A percentile compares a stretch with the other conserved stretches of the same genome.
These are phyloP conservation scores for Zalerion maritima DNA, from an alignment of 495 filamentous ascomycete genomes.

Conservation along the genomic window DNA sequence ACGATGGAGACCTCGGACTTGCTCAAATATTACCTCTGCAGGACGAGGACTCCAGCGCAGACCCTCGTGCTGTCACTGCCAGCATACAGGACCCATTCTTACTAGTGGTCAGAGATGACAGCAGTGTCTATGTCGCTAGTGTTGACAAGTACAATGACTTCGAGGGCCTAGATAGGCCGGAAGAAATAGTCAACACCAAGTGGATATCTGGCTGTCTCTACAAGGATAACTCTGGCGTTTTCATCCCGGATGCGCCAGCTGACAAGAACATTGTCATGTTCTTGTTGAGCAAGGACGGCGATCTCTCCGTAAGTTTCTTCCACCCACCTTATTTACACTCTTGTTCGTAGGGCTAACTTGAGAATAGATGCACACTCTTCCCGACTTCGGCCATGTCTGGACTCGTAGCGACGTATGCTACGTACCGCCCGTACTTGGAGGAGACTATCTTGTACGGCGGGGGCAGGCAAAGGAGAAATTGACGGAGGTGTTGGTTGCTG, in stretches of 20 bases:
- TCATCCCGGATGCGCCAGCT: slow-evolving; percentile 25
- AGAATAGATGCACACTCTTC: slow-evolving; percentile 45
- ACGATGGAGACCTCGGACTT: slow-evolving; percentile 79
- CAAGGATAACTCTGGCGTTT: slow-evolving; percentile 42
- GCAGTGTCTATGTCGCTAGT: slow-evolving; percentile 57
- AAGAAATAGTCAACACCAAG: slow-evolving; percentile 40
- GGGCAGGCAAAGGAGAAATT: slow-evolving; percentile 55
- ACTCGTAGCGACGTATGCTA: slow-evolving; percentile 57
- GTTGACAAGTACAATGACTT: slow-evolving; percentile 69
- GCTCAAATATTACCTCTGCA: slow-evolving; percentile 79
- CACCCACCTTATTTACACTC: neutral
- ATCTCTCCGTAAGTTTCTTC: slow-evolving; percentile 49
- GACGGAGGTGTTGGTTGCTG: slow-evolving; percentile 63
- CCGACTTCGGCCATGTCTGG: slow-evolving; percentile 43
- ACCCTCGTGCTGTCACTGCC: slow-evolving; percentile 60
- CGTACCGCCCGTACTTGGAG: slow-evolving; percentile 60
- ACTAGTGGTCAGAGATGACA: slow-evolving; percentile 71
- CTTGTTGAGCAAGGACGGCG: slow-evolving; percentile 52
- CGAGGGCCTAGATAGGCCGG: slow-evolving; percentile 57
- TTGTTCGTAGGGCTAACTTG: neutral
- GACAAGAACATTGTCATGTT: slow-evolving; percentile 52
- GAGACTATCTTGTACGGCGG: slow-evolving; percentile 51
- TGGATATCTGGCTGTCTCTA: slow-evolving; percentile 78
- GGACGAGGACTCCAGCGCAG: slow-evolving; percentile 70
- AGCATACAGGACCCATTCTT: slow-evolving; percentile 81